Percentiles rank a stretch among this genome's conserved stretches.
Evolutionary conservation across 345 rosid species (phyloP).

Genomic region (Raphanus raphanistrum): DNA sequence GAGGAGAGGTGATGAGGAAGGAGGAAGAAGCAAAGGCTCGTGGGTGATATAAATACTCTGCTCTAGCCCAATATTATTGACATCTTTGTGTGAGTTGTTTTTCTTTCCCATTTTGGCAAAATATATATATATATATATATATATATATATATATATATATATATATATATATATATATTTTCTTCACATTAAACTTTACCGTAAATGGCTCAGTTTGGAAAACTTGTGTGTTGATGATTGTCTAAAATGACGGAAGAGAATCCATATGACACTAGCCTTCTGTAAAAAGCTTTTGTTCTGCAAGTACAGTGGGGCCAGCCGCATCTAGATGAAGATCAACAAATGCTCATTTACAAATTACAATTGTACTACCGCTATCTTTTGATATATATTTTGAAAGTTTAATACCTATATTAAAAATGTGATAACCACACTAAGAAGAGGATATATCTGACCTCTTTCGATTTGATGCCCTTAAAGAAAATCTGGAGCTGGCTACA

Average conservation of each 20-base stretch:
- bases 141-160: not conserved
- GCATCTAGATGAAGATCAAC: conserved; percentile 26
- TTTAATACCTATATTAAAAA: not conserved
- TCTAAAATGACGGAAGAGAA: conserved; percentile 12
- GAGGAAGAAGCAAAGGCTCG: conserved; percentile 30
- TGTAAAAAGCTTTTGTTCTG: conserved; percentile 35
- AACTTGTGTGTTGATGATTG: not conserved
- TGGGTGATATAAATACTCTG: conserved; percentile 42
- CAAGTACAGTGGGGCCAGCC: conserved; percentile 35
- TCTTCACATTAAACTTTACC: conserved; percentile 27
- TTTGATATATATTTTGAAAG: not conserved
- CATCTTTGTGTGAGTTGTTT: not conserved
- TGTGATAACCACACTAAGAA: not conserved
- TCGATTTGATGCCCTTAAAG: not conserved
- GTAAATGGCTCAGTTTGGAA: conserved; percentile 32
- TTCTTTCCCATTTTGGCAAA: conserved; percentile 23
- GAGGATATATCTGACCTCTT: not conserved
- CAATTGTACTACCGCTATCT: not conserved
- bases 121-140: not conserved
- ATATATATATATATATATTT: not conserved
- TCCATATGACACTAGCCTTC: conserved; percentile 38
- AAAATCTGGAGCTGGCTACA: not conserved
- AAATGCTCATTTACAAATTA: conserved; percentile 19
- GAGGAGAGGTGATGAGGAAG: conserved; percentile 36
- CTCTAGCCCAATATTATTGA: conserved; percentile 10